phyloP scores from a whole-genome alignment of 352 stramenopile species.

The Globisporangium mamillatum region DNA sequence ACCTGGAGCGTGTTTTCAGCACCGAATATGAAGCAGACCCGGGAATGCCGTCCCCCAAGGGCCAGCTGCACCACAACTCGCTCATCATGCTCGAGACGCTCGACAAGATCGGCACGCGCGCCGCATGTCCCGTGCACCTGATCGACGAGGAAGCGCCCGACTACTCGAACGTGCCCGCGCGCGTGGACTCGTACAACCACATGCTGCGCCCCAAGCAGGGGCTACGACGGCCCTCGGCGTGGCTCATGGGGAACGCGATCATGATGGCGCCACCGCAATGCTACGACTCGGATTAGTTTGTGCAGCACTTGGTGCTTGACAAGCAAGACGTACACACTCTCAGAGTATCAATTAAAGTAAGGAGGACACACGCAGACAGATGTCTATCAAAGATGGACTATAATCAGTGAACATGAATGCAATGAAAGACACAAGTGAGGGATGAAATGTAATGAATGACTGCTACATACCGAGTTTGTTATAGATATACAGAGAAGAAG shows the following conservation, averaged over 20 bases:
- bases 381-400: neutral
- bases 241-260: slow-evolving; percentile 27
- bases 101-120: slow-evolving; percentile 74
- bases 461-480: slow-evolving; percentile 1
- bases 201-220: slow-evolving; percentile 40
- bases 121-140: slow-evolving; percentile 63
- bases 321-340: neutral
- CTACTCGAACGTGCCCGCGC: slow-evolving; percentile 50
- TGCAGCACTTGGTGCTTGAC: neutral
- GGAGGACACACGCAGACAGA: neutral
- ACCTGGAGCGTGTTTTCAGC: slow-evolving; percentile 15
- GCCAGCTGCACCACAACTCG: slow-evolving; percentile 45
- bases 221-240: slow-evolving; percentile 52
- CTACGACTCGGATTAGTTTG: slow-evolving; percentile 10
- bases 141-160: slow-evolving; percentile 52
- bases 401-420: neutral
- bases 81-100: slow-evolving; percentile 64
- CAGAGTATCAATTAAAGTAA: neutral
- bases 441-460: neutral
- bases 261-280: neutral
- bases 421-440: neutral
- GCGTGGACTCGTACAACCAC: slow-evolving; percentile 64
- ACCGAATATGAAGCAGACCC: slow-evolving; percentile 35
- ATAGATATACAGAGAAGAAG: slow-evolving; percentile 7
- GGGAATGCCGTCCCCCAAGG: slow-evolving; percentile 54